A percentile compares a stretch with the other conserved stretches of the same genome.
phyloP scores from a whole-genome alignment of 2,329 filamentous ascomycete species.

The Venturia aucupariae region DNA sequence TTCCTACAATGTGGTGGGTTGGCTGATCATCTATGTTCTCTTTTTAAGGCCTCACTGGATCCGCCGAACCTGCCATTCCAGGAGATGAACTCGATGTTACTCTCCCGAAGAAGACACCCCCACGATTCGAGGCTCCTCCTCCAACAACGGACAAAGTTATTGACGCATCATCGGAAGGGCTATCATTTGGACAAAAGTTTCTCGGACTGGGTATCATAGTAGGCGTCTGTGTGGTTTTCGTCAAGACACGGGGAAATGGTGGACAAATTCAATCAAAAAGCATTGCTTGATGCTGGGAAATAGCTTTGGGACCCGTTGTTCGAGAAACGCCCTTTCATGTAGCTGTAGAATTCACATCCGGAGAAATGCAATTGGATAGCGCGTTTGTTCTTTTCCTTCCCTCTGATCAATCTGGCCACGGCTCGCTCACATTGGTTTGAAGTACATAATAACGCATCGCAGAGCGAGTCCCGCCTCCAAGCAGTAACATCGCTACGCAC shows the following conservation, averaged over 20 bases:
- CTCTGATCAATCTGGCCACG: too few species aligned
- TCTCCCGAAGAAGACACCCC: constrained; percentile 18
- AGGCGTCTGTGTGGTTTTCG: constrained; percentile 31
- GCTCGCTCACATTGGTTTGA: too few species aligned
- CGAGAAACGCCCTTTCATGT: not conserved
- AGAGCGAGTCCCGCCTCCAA: too few species aligned
- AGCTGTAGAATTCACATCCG: not conserved
- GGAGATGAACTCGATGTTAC: constrained; percentile 36
- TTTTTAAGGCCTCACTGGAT: constrained; percentile 35
- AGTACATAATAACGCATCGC: too few species aligned
- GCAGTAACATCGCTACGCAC: too few species aligned
- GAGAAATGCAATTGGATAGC: not conserved
- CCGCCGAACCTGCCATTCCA: constrained; percentile 31
- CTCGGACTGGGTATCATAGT: constrained; percentile 36
- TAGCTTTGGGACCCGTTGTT: not conserved
- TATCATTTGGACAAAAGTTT: constrained; percentile 37
- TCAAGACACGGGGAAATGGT: constrained; percentile 26
- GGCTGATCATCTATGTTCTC: constrained; percentile 13
- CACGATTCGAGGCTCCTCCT: constrained; percentile 19
- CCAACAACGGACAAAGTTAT: constrained; percentile 6
- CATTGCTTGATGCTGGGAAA: not conserved
- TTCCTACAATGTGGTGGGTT: constrained; percentile 4
- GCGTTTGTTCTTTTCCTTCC: too few species aligned
- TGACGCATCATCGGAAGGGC: constrained; percentile 22
- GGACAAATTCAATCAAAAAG: not conserved